Conservation (phyloP, 2,329 filamentous ascomycete species). For the Colletotrichum godetiae region DNA sequence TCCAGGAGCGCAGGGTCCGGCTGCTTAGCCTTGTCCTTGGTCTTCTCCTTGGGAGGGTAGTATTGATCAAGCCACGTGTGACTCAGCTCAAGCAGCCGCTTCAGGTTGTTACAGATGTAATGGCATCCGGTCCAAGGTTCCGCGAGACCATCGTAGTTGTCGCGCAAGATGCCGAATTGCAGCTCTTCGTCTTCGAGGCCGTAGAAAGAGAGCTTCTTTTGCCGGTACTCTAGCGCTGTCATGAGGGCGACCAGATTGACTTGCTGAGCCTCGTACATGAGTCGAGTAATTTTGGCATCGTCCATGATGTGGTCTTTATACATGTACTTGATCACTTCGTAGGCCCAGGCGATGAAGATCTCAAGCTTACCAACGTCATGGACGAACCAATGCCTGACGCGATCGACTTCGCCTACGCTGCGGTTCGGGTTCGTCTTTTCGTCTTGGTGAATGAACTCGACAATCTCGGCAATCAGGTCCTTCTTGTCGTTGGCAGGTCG, state of each 20-base stretch:
- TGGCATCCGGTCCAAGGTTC: slow-evolving; percentile 87
- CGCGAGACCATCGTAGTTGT: slow-evolving; percentile 75
- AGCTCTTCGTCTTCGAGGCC: slow-evolving; percentile 77
- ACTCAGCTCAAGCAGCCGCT: slow-evolving; percentile 69
- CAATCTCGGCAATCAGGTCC: slow-evolving; percentile 78
- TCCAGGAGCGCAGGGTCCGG: slow-evolving; percentile 55
- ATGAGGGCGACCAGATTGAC: slow-evolving; percentile 77
- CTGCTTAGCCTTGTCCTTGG: slow-evolving; percentile 44
- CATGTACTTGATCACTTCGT: slow-evolving; percentile 78
- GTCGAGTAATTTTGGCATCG: slow-evolving; percentile 62
- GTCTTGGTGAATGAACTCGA: slow-evolving; percentile 80
- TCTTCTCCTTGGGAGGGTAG: slow-evolving; percentile 46
- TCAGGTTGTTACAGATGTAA: slow-evolving; percentile 70
- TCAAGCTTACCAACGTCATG: slow-evolving; percentile 79
- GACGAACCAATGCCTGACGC: slow-evolving; percentile 88
- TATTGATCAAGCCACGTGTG: slow-evolving; percentile 65
- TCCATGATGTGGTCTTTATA: slow-evolving; percentile 72
- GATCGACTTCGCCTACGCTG: slow-evolving; percentile 78
- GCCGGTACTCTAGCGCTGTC: slow-evolving; percentile 76
- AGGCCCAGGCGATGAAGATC: slow-evolving; percentile 82
- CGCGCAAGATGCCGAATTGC: slow-evolving; percentile 70
- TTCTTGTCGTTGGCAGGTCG: slow-evolving; percentile 71
- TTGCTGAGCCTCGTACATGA: slow-evolving; percentile 75
- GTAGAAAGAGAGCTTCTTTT: slow-evolving; percentile 76
- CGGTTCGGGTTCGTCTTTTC: slow-evolving; percentile 76